Percentiles rank a stretch among this genome's conserved stretches.
These are phyloP conservation scores for Furcasterigmium furcatum DNA, from an alignment of 2,329 filamentous ascomycete genomes.

Conservation along the genomic window DNA sequence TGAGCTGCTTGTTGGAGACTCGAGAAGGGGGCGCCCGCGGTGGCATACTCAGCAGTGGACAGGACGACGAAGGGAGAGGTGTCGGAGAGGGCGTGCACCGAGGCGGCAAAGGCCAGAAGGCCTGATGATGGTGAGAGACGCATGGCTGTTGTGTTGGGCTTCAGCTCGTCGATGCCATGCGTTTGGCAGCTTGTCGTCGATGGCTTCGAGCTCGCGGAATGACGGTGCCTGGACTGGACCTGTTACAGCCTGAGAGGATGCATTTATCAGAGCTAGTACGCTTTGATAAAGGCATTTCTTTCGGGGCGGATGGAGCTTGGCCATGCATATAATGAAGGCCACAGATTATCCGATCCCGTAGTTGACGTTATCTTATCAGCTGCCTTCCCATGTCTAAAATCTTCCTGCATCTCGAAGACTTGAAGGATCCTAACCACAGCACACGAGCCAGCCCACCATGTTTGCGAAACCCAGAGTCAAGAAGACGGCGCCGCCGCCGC, in stretches of 20 bases:
- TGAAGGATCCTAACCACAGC: background rate
- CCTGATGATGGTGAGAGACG: slow-evolving; percentile 49
- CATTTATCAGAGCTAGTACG: background rate
- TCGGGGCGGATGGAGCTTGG: background rate
- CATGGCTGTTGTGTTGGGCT: slow-evolving; percentile 36
- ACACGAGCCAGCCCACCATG: slow-evolving; percentile 23
- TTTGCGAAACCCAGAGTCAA: slow-evolving; percentile 59
- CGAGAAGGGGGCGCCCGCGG: too few relatives aligned
- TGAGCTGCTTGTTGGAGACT: too few relatives aligned
- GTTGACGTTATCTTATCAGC: background rate
- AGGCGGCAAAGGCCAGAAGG: slow-evolving; percentile 52
- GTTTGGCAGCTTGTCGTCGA: background rate
- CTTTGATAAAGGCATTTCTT: background rate
- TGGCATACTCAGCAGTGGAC: slow-evolving; percentile 74
- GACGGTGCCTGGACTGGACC: slow-evolving; percentile 1
- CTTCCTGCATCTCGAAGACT: background rate
- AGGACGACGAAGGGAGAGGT: slow-evolving; percentile 88
- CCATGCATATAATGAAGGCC: background rate
- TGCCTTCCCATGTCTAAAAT: background rate
- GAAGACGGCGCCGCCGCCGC: slow-evolving; percentile 50
- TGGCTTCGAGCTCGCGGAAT: slow-evolving; percentile 1
- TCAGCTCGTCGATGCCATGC: background rate
- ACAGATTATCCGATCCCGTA: too few relatives aligned
- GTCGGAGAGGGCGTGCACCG: slow-evolving; percentile 72
- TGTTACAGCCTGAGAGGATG: background rate